Evolutionary conservation across 345 rosid species (phyloP), one percentile per base, ranked within the genome.

Genomic region (rapeseed (Brassica napus)): DNA sequence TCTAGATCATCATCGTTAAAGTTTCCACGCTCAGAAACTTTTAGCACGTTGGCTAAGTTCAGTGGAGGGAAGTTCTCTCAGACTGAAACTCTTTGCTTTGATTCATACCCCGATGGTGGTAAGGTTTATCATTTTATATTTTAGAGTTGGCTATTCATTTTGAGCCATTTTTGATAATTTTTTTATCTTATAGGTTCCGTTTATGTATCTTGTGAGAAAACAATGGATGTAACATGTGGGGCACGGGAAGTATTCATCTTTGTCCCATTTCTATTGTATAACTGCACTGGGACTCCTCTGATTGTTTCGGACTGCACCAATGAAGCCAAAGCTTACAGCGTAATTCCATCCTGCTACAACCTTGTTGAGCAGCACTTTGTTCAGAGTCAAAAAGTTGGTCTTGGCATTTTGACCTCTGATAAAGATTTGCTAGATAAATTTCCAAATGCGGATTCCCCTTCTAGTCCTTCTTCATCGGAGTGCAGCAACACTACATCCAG

Each of bases 221-320:
- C 79, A 71, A 82, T 94, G 97, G 94, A 94, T 76, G 89, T 87
- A 26, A 86, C 89, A 65, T 94, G 97, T 83, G 97, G 98, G 82
- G 88, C 93, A 44, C 88, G 98, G 49, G 97, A 92, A 76, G 87
- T 94, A 72, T 86, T 79, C 69, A 78, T 94, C 77, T 92, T 61
- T 77, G 97, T 89, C 72, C 97, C 98, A 30, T 92, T 85, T 84
- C 79, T 92, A 52, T 81, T 94, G 71, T 92, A 89, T 73, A 94
- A 94, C 74, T 94, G 97, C 82, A 85, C 91, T 72, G 92, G 94
- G 72, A 82, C 92, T 84, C 91, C 93, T 37, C 87, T 94, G 69
- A 62, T 79, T 78, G 79, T 94, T 78, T 84, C 92, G 57, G 90
- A 92, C 82, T 77, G 87, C 72, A 75, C 83, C 16, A 72, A 82